Evolutionary conservation across 2,329 filamentous ascomycete species (phyloP), one percentile per base, ranked within the genome.

Genomic region (Sclerotinia sclerotiorum): DNA sequence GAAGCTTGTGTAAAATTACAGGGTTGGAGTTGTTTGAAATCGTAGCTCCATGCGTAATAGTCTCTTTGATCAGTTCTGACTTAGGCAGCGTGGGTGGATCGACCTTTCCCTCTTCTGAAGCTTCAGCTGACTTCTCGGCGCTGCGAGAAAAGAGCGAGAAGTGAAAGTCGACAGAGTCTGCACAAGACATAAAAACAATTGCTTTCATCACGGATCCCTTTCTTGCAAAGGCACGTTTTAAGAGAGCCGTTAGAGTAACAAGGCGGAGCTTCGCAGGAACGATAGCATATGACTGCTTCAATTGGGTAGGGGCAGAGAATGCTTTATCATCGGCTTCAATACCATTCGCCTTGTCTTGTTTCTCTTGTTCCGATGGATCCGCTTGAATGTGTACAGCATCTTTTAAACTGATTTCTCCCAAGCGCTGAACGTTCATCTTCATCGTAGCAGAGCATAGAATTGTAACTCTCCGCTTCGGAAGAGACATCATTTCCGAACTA

Each of bases 131-230:
- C 39, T 68, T 63, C 42, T 74, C 70, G 44, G 70, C 27, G 74
- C 71, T 68, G 71, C 69, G 76, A 65, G 69, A 89, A 68, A 99
- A 86, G 3, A 97, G 82, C 70, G 96, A 91, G 78, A 93, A 98
- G 78, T 98, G 94, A 75, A 97, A 99, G 78, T 99, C 93, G 69
- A 98, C 95, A 1, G 93, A 95, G 78, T 99, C 95, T 27, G 95
- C 94, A 76, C 95, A 99, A 15, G 94, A 97, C 61, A 99, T 91
- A 81, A 99, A 99, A 48, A 99, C 85, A 70, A 99, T 97, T 29
- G 91, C 92, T 79, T 99, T 98, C 92, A 97, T 97, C 24, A 97
- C 91, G 1, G 92, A 93, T 0, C 93, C 94, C 78, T 91, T 92
- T 24, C 94, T 87, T 68, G 92, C 89, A 79, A 99, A 98, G 0